Evolutionary conservation across 768 basidiomycete species (phyloP), one percentile per base, ranked within the genome.

Genomic region (Botryobasidium botryosum): DNA sequence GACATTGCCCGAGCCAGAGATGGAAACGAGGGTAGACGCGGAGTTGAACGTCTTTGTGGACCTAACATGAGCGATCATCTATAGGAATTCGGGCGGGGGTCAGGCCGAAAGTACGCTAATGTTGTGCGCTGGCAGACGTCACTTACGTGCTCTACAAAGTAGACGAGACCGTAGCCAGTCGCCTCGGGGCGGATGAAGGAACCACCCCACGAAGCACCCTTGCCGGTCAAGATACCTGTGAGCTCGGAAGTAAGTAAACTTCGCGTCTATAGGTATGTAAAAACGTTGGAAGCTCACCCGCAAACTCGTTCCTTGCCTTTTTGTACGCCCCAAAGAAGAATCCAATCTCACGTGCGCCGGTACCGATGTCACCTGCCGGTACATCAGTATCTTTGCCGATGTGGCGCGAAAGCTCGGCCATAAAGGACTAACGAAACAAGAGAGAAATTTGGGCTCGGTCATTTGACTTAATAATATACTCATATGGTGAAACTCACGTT

Each of bases 271-370:
- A n/a, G n/a, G n/a, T n/a, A n/a, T n/a, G n/a, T n/a, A 7, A 42
- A 13, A 42, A 31, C 15, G 24, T 8, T 7, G 8, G 23, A 42
- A 13, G 13, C 40, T 8, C 65, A 50, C 72, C 71, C 43, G 70
- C 64, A 56, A 72, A 81, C 64, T 81, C 77, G 61, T 81, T 80
- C 51, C 69, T 64, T 57, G 73, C 62, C 58, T 72, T 74, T 68
- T 77, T 81, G 69, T 83, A 83, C 26, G 77, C 76, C 52, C 80
- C 79, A 55, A 79, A 82, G 57, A 82, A 64, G 70, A 65, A 83
- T 27, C 75, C 80, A 51, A 81, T 72, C 62, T 83, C 80, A 48
- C 80, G 69, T 32, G 69, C 79, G 51, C 79, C 79, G 49, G 75
- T 77, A 51, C 80, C 80, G 50, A 83, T 81, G 54, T 81, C 72